A percentile compares a stretch with the other conserved stretches of the same genome.
Evolutionary conservation across 2,329 filamentous ascomycete species (phyloP).

Genomic region (Pseudopithomyces chartarum): DNA sequence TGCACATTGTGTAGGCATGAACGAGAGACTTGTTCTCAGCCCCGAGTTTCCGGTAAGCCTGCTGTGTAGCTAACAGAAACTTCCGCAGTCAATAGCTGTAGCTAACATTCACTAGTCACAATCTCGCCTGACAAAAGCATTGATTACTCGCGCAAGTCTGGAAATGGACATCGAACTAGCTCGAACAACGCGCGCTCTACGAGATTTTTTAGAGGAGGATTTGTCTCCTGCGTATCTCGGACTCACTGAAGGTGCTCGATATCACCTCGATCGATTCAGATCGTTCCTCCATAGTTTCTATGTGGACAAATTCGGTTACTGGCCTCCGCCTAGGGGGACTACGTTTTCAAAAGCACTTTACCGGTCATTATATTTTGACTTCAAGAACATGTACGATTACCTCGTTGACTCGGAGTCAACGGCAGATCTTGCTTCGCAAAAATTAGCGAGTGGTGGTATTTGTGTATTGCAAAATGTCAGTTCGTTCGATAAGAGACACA

Average conservation of each 20-base stretch:
- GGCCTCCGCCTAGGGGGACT: constrained; percentile 63
- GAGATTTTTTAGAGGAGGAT: constrained; percentile 73
- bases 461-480: constrained; percentile 71
- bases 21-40: constrained; percentile 61
- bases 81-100: not conserved
- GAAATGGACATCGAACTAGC: constrained; percentile 70
- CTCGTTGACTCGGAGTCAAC: constrained; percentile 68
- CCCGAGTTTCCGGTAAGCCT: constrained; percentile 65
- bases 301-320: constrained; percentile 70
- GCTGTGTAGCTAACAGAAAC: not conserved
- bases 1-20: constrained; percentile 80
- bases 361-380: constrained; percentile 69
- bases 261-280: constrained; percentile 75
- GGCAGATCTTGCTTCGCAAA: constrained; percentile 55
- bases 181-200: constrained; percentile 62
- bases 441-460: constrained; percentile 67
- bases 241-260: constrained; percentile 62
- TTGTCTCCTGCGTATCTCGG: constrained; percentile 70
- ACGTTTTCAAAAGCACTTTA: constrained; percentile 65
- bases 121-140: constrained; percentile 62
- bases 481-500: constrained; percentile 67
- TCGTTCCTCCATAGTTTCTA: constrained; percentile 71
- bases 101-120: constrained; percentile 34
- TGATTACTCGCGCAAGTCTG: constrained; percentile 65
- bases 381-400: constrained; percentile 71